Base-by-base conservation (phyloP, 371 early-diverging fungal genomes). In the Mortierella sp. region DNA sequence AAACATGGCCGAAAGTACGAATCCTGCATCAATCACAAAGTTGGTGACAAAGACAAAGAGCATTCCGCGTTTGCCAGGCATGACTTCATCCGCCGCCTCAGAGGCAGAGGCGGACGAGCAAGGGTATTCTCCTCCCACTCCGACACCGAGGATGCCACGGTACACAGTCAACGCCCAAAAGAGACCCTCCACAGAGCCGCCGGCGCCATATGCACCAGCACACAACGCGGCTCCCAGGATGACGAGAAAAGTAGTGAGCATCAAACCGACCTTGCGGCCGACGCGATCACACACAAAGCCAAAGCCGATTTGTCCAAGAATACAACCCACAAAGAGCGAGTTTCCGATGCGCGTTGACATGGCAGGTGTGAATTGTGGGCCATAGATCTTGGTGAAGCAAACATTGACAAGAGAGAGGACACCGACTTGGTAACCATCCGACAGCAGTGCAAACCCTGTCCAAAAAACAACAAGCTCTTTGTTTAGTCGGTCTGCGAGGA, bases 91-190 rank as follows among this genome's bases (percentile, higher is more conserved):
- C 18, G 88, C 84, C 23, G 87, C 82, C 58, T 88, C 88, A 28
- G 85, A 85, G 28, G 88, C 88, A 16, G 86, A 81, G 8, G 86
- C 86, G 30, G 83, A 83, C 6, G 81, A 81, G 57, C 87, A 86
- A n/a, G 88, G 88, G 63, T 86, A 88, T 62, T 86, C 84, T 26
- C 86, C 85, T 57, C 83, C 85, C 5, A 82, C 83, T 64, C 82
- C 83, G 16, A 83, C 83, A 52, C 84, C 84, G 19, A 86, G 59
- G n/a, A 88, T 80, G 51, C 88, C 88, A 56, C 88, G 81, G 31
- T 84, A 78, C 34, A 88, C 58, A 18, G 87, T 83, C 83, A 88
- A 69, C 67, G 86, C 86, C 88, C 88, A 88, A 54, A 88, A 80
- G 14, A 88, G 54, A 4, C 86, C 87, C 57, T 71, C 68, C 28